A percentile compares a stretch with the other conserved stretches of the same genome.
Conservation (phyloP, 1,284 basidiomycete genomes). For the Naganishia liquefaciens region DNA sequence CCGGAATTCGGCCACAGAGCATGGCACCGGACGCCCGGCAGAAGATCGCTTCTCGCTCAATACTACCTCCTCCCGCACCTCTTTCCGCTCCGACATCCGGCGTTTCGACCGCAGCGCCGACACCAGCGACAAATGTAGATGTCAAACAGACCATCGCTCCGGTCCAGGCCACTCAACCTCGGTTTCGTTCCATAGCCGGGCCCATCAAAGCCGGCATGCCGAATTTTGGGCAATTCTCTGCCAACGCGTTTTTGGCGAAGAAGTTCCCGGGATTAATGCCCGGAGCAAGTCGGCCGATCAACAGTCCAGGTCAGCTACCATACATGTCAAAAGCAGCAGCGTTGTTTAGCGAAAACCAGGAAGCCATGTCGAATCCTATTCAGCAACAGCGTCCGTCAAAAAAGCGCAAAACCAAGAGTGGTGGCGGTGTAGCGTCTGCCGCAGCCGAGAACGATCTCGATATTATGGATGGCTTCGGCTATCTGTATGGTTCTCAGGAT, state of each 20-base stretch:
- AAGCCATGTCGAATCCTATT: not conserved
- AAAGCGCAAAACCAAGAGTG: constrained; percentile 25
- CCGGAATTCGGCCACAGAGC: not conserved
- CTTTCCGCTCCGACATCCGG: not conserved
- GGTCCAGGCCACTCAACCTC: not conserved
- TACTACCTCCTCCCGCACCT: not conserved
- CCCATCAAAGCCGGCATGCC: constrained; percentile 25
- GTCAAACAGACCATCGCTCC: not conserved
- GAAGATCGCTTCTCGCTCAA: not conserved
- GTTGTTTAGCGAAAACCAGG: not conserved
- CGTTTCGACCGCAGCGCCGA: not conserved
- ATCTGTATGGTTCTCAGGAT: constrained; percentile 20
- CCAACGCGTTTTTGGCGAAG: constrained; percentile 24
- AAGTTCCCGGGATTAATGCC: constrained; percentile 24
- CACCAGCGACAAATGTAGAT: not conserved
- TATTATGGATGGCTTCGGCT: constrained; percentile 25
- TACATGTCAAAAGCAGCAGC: constrained; percentile 22
- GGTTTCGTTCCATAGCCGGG: constrained; percentile 19
- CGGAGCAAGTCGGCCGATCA: constrained; percentile 17
- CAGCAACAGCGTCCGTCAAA: constrained; percentile 7
- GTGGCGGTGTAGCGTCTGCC: constrained; percentile 19
- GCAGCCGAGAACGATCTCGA: constrained; percentile 24
- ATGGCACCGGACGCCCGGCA: not conserved
- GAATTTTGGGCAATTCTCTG: constrained; percentile 23
- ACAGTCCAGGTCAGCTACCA: constrained; percentile 22